A percentile compares a stretch with the other conserved stretches of the same genome.
Conservation (phyloP, 2,329 filamentous ascomycete species). For the Plenodomus lindquistii region DNA sequence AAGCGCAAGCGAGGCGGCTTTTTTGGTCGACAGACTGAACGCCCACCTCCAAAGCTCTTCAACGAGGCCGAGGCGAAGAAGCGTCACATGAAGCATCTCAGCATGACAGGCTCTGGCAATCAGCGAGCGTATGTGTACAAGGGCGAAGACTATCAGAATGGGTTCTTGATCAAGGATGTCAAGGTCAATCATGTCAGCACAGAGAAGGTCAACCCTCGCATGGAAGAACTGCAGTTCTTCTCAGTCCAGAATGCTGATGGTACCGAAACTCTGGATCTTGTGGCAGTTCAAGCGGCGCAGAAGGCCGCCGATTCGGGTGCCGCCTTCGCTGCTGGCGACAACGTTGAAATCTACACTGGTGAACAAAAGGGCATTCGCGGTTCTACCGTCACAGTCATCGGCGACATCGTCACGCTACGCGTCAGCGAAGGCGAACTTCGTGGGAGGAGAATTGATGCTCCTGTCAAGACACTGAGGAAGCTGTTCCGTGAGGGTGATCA, state of each 20-base stretch:
- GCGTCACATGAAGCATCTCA: slow-evolving; percentile 69
- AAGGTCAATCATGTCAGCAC: slow-evolving; percentile 85
- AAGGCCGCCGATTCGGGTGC: slow-evolving; percentile 82
- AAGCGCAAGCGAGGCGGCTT: slow-evolving; percentile 76
- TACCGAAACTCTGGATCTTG: slow-evolving; percentile 89
- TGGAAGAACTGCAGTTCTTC: slow-evolving; percentile 96
- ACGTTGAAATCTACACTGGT: slow-evolving; percentile 94
- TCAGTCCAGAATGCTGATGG: slow-evolving; percentile 87
- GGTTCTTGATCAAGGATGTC: slow-evolving; percentile 91
- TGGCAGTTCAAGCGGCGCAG: slow-evolving; percentile 84
- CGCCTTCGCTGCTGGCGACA: slow-evolving; percentile 87
- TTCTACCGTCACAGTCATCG: slow-evolving; percentile 81
- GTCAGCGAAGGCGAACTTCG: slow-evolving; percentile 81
- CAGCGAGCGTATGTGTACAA: slow-evolving; percentile 81
- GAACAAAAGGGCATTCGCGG: slow-evolving; percentile 92
- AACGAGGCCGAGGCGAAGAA: slow-evolving; percentile 92
- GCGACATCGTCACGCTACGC: slow-evolving; percentile 87
- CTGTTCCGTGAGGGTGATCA: slow-evolving; percentile 92
- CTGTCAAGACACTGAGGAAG: slow-evolving; percentile 89
- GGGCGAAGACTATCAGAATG: slow-evolving; percentile 87
- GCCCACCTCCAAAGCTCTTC: slow-evolving; percentile 87
- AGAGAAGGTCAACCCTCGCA: slow-evolving; percentile 86
- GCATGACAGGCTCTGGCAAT: slow-evolving; percentile 56
- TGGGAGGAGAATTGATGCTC: slow-evolving; percentile 88
- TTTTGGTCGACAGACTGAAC: slow-evolving; percentile 58